Base-by-base conservation (phyloP, 257 asterid genomes). In the Solanum tacnaense region DNA sequence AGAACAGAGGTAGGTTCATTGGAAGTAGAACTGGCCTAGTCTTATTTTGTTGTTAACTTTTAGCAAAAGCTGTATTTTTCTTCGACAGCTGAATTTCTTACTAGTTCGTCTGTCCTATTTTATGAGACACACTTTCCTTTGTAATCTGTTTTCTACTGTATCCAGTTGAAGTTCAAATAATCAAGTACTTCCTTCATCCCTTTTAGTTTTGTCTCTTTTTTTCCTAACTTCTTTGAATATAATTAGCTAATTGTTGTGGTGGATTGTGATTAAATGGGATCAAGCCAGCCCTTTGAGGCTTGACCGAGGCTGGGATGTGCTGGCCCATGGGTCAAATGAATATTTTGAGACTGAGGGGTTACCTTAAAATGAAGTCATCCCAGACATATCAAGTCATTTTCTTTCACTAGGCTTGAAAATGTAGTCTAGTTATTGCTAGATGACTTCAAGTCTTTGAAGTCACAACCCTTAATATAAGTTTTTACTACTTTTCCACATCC, bases 181-280 rank as follows among this genome's bases (percentile, higher is more conserved):
- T 46, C 58, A 46, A 46, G 58, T 46, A 46, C 0, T 46, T 46
- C 58, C 58, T 46, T 46, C 58, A 46, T 46, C 58, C 58, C 58
- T 46, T 46, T 13, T 46, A 46, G 56, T 0, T 44, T 0, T 44
- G 13, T 44, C 16, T 44, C 20, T 49, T 13, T 49, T 15, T 49
- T 52, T 16, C 23, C 60, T 6, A 16, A 5, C n/a, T 52, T 16
- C 9, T 0, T 52, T 52, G n/a, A 52, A 0, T 18, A 0, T 18
- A 0, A 56, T 56, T 56, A 7, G 25, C 25, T 56, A 20, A 56
- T 20, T 56, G 65, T 7, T 56, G 65, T 0, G 65, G 0, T 56
- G 65, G n/a, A 56, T 56, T 56, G 5, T 56, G 65, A 56, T 56
- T 18, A 56, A 56, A 56, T 18, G n/a, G 11, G 11, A 56, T 56